These are phyloP conservation scores for Prunus fruticosa DNA, from an alignment of 306 rosid species.

Conservation along the genomic window DNA sequence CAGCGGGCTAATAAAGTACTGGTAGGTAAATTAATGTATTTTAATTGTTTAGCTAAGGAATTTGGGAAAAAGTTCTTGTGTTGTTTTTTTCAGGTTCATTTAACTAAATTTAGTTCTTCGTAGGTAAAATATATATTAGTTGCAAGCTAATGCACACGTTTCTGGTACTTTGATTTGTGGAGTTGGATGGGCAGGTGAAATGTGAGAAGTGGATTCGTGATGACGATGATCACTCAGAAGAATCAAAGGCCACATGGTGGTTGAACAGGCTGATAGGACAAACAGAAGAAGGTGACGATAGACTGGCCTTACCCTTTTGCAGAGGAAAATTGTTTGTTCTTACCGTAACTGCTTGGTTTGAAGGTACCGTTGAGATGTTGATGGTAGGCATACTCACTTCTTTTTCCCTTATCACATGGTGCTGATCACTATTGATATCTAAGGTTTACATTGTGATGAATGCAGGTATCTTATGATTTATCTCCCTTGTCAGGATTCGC, in stretches of 20 bases:
- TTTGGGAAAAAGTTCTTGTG: background rate
- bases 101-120: slow-evolving; percentile 12
- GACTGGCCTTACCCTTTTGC: slow-evolving; percentile 97
- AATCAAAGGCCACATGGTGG: slow-evolving; percentile 91
- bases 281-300: slow-evolving; percentile 58
- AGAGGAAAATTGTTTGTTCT: slow-evolving; percentile 84
- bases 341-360: slow-evolving; percentile 78
- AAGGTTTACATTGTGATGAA: slow-evolving; percentile 1
- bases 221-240: slow-evolving; percentile 67
- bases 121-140: background rate
- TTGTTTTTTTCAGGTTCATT: background rate
- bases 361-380: slow-evolving; percentile 93
- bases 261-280: slow-evolving; percentile 80
- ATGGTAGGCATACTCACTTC: slow-evolving; percentile 87
- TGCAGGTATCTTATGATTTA: background rate
- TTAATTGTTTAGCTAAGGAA: background rate
- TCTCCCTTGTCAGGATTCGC: slow-evolving; percentile 67
- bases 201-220: slow-evolving; percentile 97
- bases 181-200: slow-evolving; percentile 96
- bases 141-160: background rate
- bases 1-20: slow-evolving; percentile 79
- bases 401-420: slow-evolving; percentile 92
- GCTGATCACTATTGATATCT: too few relatives aligned
- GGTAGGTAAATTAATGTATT: slow-evolving; percentile 39
- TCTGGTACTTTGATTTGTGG: slow-evolving; percentile 37